Evolutionary conservation across 345 rosid species (phyloP).

Genomic region (Streptanthus diversifolius): DNA sequence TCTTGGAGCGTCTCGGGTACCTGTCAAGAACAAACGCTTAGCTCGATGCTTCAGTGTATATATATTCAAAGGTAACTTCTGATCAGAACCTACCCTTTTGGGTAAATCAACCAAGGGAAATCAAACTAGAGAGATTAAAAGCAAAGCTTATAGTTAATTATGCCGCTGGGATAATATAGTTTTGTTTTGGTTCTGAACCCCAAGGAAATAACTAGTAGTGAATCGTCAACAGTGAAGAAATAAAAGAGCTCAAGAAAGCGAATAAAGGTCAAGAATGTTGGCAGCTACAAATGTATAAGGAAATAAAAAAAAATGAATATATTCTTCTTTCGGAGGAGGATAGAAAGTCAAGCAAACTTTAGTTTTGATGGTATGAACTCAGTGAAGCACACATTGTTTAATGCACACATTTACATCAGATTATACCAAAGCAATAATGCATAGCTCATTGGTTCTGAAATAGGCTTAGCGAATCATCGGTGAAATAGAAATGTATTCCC

Average conservation of each 20-base stretch:
- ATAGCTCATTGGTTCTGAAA: not conserved
- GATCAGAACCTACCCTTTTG: not conserved
- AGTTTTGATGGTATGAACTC: not conserved
- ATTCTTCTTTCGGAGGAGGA: not conserved
- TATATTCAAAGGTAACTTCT: not conserved
- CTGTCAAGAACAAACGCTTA: slow-evolving; percentile 32
- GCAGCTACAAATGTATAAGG: not conserved
- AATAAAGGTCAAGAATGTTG: not conserved
- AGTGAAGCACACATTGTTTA: not conserved
- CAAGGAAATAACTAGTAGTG: not conserved
- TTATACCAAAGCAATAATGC: not conserved
- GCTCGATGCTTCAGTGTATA: not conserved
- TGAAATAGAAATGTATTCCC: not conserved
- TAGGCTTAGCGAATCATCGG: not conserved
- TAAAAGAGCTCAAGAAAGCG: not conserved
- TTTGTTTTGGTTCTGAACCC: not conserved
- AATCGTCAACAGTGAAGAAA: not conserved
- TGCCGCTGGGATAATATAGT: not conserved
- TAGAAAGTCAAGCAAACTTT: not conserved
- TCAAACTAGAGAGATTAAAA: not conserved
- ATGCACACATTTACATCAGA: not conserved
- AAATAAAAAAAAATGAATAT: not conserved
- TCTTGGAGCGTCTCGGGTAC: slow-evolving; percentile 85
- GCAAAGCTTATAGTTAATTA: not conserved
- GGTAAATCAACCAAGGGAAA: not conserved